Base-by-base conservation (phyloP, 371 early-diverging fungal genomes). In the Saksenaea oblongispora region DNA sequence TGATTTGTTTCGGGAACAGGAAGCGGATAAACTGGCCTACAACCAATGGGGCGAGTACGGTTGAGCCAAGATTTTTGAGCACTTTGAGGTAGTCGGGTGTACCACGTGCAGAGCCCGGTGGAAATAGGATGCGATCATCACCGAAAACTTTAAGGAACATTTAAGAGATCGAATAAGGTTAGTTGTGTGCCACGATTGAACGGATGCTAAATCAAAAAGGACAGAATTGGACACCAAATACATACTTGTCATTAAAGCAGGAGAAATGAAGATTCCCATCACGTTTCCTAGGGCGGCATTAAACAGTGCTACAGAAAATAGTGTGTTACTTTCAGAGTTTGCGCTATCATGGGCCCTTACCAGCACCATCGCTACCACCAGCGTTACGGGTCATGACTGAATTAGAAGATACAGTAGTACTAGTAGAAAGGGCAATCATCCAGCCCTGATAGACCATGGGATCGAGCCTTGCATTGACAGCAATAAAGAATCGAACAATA, bases 351-450 rank as follows among this genome's bases (percentile, higher is more conserved):
- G 42, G 27, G 22, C 37, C 18, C 18, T 56, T 71, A 76, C 76
- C 80, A 53, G 71, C 74, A 35, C 87, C 82, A 65, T 90, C 91
- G 66, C 85, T 89, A 34, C 92, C 91, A 31, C 73, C 70, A 0
- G 91, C 89, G 61, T 86, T 86, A 44, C 86, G 80, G 15, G 92
- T 92, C 91, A 90, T 90, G 66, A 90, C 81, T 1, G 87, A 85
- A 71, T 91, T 90, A n/a, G 92, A 90, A 9, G 89, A 87, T 39
- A 92, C 88, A 1, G 92, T 92, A 0, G 92, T 91, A 7, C 90
- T 91, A 2, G 87, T 89, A 0, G 87, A 83, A 24, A 85, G 73
- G 18, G 88, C 86, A 59, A 91, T 85, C 22, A 89, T 77, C 72
- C 88, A 78, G 15, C 90, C 92, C 34, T 85, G 83, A 62, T 88